Percentiles rank a stretch among this genome's conserved stretches.
Conservation (phyloP, 805 yeast genomes). For the Cyberlindnera xishuangbannaensis region DNA sequence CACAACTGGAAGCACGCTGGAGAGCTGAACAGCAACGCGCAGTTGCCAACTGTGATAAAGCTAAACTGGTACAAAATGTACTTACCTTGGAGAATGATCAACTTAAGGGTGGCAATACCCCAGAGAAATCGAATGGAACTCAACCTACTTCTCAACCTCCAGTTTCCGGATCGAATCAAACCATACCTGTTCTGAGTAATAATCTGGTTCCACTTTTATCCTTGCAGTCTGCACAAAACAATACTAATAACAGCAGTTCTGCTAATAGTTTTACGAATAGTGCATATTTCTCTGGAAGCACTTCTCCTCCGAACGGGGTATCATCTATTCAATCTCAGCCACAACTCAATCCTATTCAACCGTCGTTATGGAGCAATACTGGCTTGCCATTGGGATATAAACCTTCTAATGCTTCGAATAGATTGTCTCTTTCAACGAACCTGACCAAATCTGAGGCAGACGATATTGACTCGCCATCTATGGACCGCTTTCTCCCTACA, state of each 20-base stretch:
- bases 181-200: not conserved
- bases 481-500: conserved; percentile 32
- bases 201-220: not conserved
- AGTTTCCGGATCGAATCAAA: not conserved
- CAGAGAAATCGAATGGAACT: no score
- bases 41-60: conserved; percentile 25
- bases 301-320: conserved; percentile 3
- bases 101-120: conserved; percentile 8
- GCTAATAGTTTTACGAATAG: conserved; percentile 1
- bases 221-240: no score
- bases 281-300: conserved; percentile 4
- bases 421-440: conserved; percentile 11
- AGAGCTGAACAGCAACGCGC: conserved; percentile 34
- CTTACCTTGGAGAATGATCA: conserved; percentile 12
- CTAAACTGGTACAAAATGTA: conserved; percentile 18
- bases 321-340: conserved; percentile 1
- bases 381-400: conserved; percentile 6
- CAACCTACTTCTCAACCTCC: no score
- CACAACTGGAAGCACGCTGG: conserved; percentile 34
- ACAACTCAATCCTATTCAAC: conserved; percentile 1
- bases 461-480: conserved; percentile 28
- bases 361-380: conserved; percentile 10
- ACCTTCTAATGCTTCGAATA: conserved; percentile 4
- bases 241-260: no score
- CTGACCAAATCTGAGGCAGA: conserved; percentile 16